Evolutionary conservation across 192 early-diverging fungal genomes (phyloP).

Genomic region (Lobosporangium transversale): DNA sequence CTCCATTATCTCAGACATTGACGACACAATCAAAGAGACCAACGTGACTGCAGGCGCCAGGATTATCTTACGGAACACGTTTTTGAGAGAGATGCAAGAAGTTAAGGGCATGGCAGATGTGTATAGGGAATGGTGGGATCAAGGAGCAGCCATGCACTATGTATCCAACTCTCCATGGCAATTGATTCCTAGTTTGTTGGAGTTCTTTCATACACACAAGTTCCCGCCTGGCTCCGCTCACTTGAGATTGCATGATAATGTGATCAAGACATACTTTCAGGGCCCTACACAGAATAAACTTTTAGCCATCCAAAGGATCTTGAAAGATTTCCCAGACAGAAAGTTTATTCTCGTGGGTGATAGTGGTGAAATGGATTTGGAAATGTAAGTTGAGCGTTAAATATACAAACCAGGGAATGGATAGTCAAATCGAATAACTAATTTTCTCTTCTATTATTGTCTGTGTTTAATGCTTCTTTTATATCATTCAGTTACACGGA

Average conservation of each 20-base stretch:
- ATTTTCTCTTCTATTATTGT: not conserved
- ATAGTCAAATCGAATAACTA: no score
- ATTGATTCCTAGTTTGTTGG: constrained; percentile 77
- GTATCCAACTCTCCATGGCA: constrained; percentile 93
- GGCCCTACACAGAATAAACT: constrained; percentile 24
- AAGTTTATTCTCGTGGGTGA: constrained; percentile 93
- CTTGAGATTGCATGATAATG: constrained; percentile 59
- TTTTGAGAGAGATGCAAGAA: constrained; percentile 72
- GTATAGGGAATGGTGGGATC: constrained; percentile 68
- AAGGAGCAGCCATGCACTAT: constrained; percentile 81
- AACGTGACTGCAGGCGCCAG: constrained; percentile 78
- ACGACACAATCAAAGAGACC: constrained; percentile 95
- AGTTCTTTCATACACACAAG: constrained; percentile 73
- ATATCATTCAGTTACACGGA: constrained; percentile 61
- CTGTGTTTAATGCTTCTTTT: not conserved
- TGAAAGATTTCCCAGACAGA: constrained; percentile 78
- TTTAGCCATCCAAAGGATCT: constrained; percentile 27
- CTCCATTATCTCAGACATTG: constrained; percentile 90
- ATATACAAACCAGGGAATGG: not conserved
- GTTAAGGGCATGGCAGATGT: constrained; percentile 85
- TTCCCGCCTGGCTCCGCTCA: constrained; percentile 88
- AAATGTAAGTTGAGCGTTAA: constrained; percentile 74
- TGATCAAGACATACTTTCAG: constrained; percentile 53
- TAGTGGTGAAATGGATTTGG: constrained; percentile 89
- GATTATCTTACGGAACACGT: constrained; percentile 72